Conservation (phyloP, 805 yeast genomes). For the Metschnikowia dekortorum region DNA sequence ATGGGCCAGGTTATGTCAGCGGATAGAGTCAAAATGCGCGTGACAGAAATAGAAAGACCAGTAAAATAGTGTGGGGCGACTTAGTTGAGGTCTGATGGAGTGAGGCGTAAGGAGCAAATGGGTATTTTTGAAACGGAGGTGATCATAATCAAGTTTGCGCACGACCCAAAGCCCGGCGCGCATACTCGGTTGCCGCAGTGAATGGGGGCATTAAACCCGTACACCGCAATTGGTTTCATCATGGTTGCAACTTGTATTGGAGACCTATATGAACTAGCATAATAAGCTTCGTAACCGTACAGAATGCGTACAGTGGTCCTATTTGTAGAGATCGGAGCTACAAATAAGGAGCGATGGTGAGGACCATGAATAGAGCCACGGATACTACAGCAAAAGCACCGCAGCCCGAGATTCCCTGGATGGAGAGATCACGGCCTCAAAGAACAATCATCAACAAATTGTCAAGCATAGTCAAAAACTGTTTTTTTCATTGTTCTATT, state of each 20-base stretch:
- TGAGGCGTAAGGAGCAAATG: conserved; percentile 1
- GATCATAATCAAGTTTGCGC: conserved; percentile 3
- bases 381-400: no score
- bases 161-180: conserved; percentile 3
- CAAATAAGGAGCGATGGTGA: no score
- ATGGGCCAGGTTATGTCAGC: no score
- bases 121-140: conserved; percentile 4
- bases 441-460: not conserved
- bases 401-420: no score
- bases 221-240: not conserved
- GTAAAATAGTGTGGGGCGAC: not conserved
- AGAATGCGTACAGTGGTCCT: no score
- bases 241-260: no score
- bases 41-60: not conserved
- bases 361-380: no score
- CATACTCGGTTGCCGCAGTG: conserved; percentile 3
- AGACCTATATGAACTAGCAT: no score
- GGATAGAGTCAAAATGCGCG: not conserved
- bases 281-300: no score
- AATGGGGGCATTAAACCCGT: not conserved
- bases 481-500: conserved; percentile 4
- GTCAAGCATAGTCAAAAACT: not conserved
- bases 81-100: not conserved
- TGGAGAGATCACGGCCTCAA: no score
- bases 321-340: no score